Conservation (phyloP, 805 yeast genomes). For the Wickerhamiella azyma region DNA sequence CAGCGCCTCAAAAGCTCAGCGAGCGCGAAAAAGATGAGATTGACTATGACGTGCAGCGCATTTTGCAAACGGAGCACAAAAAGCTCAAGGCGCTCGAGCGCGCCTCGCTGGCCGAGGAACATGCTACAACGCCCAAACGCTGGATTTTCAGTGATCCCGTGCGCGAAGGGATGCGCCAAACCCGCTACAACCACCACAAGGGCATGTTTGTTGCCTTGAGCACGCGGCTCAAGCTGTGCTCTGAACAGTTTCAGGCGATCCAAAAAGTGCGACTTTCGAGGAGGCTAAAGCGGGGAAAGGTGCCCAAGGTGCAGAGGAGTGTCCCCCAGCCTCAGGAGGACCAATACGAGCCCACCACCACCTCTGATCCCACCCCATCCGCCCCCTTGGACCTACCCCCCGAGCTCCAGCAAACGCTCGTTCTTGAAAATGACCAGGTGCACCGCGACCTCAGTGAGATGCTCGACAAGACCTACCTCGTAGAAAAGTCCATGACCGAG, state of each 20-base stretch:
- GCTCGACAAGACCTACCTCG: slow-evolving; percentile 26
- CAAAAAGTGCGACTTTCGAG: slow-evolving; percentile 5
- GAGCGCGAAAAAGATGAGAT: slow-evolving; percentile 28
- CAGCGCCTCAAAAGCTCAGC: slow-evolving; percentile 20
- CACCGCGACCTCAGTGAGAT: slow-evolving; percentile 27
- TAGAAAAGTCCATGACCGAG: slow-evolving; percentile 36
- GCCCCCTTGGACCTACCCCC: background rate
- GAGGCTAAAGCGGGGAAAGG: background rate
- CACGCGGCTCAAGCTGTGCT: slow-evolving; percentile 20
- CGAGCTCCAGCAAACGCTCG: slow-evolving; percentile 21
- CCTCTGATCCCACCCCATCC: background rate
- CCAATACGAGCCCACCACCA: background rate
- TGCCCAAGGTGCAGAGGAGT: background rate
- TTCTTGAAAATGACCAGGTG: slow-evolving; percentile 26
- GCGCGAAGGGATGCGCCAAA: slow-evolving; percentile 19
- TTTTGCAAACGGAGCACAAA: slow-evolving; percentile 25
- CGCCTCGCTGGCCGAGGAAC: slow-evolving; percentile 5
- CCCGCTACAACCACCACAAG: slow-evolving; percentile 24
- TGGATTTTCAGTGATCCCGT: slow-evolving; percentile 19
- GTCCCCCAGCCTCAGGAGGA: background rate
- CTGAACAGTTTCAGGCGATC: slow-evolving; percentile 15
- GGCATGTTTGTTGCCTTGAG: slow-evolving; percentile 29
- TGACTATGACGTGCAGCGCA: slow-evolving; percentile 27
- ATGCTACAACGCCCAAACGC: slow-evolving; percentile 6
- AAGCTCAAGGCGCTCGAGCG: slow-evolving; percentile 18